phyloP scores from a whole-genome alignment of 176 grass and related monocot species.

The Avena eriantha region DNA sequence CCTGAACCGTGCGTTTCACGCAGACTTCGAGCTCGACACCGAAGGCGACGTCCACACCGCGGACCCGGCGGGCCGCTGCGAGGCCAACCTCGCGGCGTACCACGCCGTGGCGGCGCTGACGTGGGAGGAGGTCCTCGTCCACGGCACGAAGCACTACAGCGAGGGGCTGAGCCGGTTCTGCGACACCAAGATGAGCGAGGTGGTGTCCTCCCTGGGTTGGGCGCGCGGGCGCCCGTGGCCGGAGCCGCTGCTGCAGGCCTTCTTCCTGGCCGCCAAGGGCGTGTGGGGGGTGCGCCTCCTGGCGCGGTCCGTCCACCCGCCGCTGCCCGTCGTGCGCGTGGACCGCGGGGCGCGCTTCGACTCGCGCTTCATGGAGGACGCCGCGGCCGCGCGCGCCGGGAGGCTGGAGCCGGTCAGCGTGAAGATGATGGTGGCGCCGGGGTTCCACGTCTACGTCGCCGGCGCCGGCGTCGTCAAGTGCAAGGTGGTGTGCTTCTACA shows the following conservation, averaged over 20 bases:
- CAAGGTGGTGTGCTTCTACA: constrained; percentile 89
- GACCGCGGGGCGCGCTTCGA: constrained; percentile 78
- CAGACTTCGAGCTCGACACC: constrained; percentile 73
- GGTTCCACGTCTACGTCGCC: constrained; percentile 82
- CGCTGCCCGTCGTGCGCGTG: constrained; percentile 70
- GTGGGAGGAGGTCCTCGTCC: constrained; percentile 84
- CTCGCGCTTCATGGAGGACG: constrained; percentile 91
- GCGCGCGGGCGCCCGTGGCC: constrained; percentile 78
- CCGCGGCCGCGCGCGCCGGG: constrained; percentile 49
- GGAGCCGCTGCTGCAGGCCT: constrained; percentile 81
- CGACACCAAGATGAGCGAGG: constrained; percentile 97
- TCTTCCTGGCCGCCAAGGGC: constrained; percentile 80
- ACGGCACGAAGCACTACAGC: constrained; percentile 89
- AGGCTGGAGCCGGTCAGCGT: constrained; percentile 72
- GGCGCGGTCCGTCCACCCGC: constrained; percentile 84
- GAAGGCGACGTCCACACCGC: constrained; percentile 58
- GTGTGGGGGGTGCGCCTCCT: constrained; percentile 88
- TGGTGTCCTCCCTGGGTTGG: constrained; percentile 70
- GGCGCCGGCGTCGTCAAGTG: constrained; percentile 79
- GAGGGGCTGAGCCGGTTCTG: constrained; percentile 88
- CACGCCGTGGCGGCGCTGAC: constrained; percentile 59
- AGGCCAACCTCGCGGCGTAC: constrained; percentile 68
- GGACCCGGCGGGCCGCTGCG: constrained; percentile 68
- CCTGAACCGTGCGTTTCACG: constrained; percentile 77
- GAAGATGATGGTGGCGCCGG: constrained; percentile 86